Evolutionary conservation across 208 protist genomes (phyloP).

Genomic region (Wallacemonas collosoma): DNA sequence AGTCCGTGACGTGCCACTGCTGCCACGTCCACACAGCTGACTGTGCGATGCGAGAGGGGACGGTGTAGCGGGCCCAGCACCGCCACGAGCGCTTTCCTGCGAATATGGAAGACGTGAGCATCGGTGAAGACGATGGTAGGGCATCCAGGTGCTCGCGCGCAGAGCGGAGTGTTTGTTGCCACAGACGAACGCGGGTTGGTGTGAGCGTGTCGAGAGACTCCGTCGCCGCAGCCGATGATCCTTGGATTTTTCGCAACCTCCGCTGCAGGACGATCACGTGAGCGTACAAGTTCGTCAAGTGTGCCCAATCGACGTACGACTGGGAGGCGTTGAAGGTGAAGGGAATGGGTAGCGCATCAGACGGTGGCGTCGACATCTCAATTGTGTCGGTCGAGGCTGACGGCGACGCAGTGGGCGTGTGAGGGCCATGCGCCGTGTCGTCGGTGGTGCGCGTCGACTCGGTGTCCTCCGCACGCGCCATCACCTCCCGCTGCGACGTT

Average conservation of each 20-base stretch:
- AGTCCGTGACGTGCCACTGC: background rate
- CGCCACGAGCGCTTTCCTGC: background rate
- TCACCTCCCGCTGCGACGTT: background rate
- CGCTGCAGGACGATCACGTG: conserved; percentile 35
- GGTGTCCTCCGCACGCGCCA: no score
- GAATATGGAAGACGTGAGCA: background rate
- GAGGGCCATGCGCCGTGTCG: no score
- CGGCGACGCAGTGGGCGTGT: background rate
- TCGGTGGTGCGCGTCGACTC: no score
- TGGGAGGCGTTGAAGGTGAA: conserved; percentile 28
- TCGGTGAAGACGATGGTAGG: background rate
- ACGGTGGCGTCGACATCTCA: background rate
- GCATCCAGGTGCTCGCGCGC: no score
- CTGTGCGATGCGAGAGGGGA: background rate
- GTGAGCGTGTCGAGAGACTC: background rate
- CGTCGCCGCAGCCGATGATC: background rate
- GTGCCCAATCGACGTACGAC: conserved; percentile 24
- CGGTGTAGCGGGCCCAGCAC: background rate
- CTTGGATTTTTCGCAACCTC: conserved; percentile 6
- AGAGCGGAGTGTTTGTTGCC: background rate
- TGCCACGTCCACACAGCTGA: background rate
- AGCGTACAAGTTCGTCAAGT: conserved; percentile 43
- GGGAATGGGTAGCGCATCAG: background rate
- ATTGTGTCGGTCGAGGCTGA: background rate
- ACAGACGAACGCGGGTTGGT: background rate